Evolutionary conservation across 1,139 yeast genomes (phyloP).

Genomic region (Ashbya aceris): DNA sequence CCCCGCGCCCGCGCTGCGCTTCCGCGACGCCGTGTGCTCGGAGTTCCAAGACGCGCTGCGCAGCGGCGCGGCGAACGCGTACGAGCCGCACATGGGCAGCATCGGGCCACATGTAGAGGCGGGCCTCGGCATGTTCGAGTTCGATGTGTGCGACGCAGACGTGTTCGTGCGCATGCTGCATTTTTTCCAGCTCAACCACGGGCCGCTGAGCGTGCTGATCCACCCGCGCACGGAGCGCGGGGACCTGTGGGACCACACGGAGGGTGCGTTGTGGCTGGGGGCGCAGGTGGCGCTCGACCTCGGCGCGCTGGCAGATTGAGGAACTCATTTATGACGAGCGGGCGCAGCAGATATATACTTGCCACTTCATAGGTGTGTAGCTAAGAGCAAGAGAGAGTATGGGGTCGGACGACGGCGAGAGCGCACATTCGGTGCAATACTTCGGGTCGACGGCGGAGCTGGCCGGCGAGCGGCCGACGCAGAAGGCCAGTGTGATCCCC

Average conservation of each 20-base stretch:
- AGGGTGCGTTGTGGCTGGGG: constrained; percentile 50
- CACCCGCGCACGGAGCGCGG: constrained; percentile 36
- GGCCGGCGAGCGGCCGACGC: background rate
- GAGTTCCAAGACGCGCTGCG: background rate
- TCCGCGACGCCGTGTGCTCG: constrained; percentile 33
- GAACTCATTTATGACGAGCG: too few species aligned
- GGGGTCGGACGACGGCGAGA: too few species aligned
- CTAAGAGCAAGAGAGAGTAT: too few species aligned
- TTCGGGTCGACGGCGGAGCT: too few species aligned
- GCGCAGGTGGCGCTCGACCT: constrained; percentile 7
- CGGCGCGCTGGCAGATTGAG: background rate
- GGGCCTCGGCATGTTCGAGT: constrained; percentile 34
- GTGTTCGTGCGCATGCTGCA: constrained; percentile 29
- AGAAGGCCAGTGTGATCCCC: constrained; percentile 9
- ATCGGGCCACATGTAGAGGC: constrained; percentile 49
- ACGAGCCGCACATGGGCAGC: constrained; percentile 41
- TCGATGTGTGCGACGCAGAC: constrained; percentile 31
- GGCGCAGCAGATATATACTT: too few species aligned
- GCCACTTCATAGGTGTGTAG: too few species aligned
- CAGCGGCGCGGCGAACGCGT: constrained; percentile 36
- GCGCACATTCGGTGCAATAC: too few species aligned
- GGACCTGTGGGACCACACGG: constrained; percentile 43
- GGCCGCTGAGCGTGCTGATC: constrained; percentile 42
- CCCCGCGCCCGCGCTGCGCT: constrained; percentile 35
- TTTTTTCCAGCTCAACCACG: constrained; percentile 43